phyloP scores from a whole-genome alignment of 2,329 filamentous ascomycete species.

The Aspergillus texensis region DNA sequence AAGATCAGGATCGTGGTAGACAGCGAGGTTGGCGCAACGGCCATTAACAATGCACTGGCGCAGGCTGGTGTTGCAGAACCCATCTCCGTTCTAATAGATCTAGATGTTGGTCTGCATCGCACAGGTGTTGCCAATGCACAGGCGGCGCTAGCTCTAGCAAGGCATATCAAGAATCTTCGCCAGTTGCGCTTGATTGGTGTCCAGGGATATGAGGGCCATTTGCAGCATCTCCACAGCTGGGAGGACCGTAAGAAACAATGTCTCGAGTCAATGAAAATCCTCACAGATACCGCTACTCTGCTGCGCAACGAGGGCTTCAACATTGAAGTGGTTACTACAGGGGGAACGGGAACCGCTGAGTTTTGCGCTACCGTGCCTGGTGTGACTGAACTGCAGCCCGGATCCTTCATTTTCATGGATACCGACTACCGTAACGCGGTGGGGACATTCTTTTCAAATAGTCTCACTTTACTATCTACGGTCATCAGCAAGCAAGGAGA shows the following conservation, averaged over 20 bases:
- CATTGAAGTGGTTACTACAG: conserved; percentile 56
- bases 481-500: conserved; percentile 53
- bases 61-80: conserved; percentile 39
- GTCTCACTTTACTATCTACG: conserved; percentile 52
- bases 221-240: conserved; percentile 53
- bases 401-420: conserved; percentile 61
- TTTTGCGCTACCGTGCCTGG: conserved; percentile 56
- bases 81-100: conserved; percentile 50
- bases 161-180: conserved; percentile 39
- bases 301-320: conserved; percentile 47
- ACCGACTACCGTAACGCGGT: conserved; percentile 59
- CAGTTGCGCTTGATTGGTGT: conserved; percentile 52
- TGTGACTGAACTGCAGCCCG: conserved; percentile 58
- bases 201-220: conserved; percentile 57
- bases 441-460: conserved; percentile 53
- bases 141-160: conserved; percentile 44
- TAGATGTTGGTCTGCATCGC: conserved; percentile 55
- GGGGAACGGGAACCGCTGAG: conserved; percentile 57
- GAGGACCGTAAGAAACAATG: conserved; percentile 48
- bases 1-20: conserved; percentile 53
- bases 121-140: conserved; percentile 51
- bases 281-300: conserved; percentile 48
- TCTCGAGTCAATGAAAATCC: conserved; percentile 49
- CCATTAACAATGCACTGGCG: conserved; percentile 49
- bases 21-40: conserved; percentile 47